These are phyloP conservation scores for Papiliotrema fonsecae DNA, from an alignment of 1,284 basidiomycete species.

Conservation along the genomic window DNA sequence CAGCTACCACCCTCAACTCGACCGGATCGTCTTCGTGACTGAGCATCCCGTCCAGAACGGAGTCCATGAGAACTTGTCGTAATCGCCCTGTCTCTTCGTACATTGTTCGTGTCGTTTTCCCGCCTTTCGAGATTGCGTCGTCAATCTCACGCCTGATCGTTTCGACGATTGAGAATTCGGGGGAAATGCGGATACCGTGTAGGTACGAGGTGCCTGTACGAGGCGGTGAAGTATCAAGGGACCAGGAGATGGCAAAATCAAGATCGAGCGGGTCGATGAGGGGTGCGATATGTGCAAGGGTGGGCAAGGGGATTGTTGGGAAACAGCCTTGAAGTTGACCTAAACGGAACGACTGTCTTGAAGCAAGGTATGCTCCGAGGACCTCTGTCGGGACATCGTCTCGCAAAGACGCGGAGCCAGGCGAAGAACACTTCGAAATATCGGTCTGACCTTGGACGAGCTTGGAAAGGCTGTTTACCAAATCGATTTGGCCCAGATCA, in stretches of 20 bases:
- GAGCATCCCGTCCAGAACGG: constrained; percentile 66
- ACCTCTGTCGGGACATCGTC: background rate
- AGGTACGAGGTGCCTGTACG: constrained; percentile 61
- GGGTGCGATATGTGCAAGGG: constrained; percentile 64
- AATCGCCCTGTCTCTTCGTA: constrained; percentile 81
- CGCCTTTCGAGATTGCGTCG: constrained; percentile 59
- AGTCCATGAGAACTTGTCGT: constrained; percentile 60
- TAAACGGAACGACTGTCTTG: constrained; percentile 32
- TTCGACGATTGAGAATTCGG: constrained; percentile 56
- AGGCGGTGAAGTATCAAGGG: constrained; percentile 31
- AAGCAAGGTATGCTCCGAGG: constrained; percentile 12
- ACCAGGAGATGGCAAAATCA: constrained; percentile 71
- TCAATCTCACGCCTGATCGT: constrained; percentile 57
- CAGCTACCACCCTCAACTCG: constrained; percentile 30
- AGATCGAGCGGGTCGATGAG: constrained; percentile 67
- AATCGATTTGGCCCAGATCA: constrained; percentile 19
- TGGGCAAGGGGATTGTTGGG: constrained; percentile 58
- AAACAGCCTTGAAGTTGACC: constrained; percentile 50
- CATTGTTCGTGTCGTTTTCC: constrained; percentile 63
- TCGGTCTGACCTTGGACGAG: constrained; percentile 23
- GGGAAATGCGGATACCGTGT: constrained; percentile 61
- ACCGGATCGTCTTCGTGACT: constrained; percentile 71
- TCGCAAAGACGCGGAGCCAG: background rate
- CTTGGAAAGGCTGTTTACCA: constrained; percentile 25
- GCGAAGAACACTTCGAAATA: background rate